These are phyloP conservation scores for Elymus sibiricus DNA, from an alignment of 176 grass and related monocot genomes.

Conservation along the genomic window DNA sequence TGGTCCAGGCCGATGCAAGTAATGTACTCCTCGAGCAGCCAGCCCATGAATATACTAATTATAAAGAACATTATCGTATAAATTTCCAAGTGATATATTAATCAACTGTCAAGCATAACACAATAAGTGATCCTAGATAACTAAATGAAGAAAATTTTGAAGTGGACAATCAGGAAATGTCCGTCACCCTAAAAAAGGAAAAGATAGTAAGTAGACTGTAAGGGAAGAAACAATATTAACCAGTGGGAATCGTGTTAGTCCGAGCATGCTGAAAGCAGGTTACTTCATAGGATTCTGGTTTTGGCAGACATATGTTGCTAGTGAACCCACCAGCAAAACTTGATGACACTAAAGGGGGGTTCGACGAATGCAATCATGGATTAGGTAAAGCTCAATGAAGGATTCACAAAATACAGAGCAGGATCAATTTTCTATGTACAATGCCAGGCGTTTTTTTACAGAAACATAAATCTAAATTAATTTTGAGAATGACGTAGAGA, in stretches of 20 bases:
- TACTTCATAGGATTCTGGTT: background rate
- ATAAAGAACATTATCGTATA: constrained; percentile 47
- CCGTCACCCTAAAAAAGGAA: background rate
- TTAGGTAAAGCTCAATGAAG: background rate
- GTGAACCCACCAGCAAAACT: background rate
- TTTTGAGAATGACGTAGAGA: background rate
- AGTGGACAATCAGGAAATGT: background rate
- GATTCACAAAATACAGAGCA: background rate
- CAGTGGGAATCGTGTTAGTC: background rate
- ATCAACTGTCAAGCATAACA: constrained; percentile 39
- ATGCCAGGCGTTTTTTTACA: background rate
- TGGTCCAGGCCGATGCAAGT: constrained; percentile 92
- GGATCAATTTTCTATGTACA: background rate
- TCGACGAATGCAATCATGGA: background rate
- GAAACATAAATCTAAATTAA: background rate
- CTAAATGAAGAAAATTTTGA: background rate
- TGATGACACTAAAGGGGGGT: background rate
- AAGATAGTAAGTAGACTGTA: background rate
- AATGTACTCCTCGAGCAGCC: constrained; percentile 96
- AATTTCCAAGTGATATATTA: constrained; percentile 44
- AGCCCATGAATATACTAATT: constrained; percentile 93
- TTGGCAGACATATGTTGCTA: background rate
- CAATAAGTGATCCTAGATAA: constrained; percentile 27
- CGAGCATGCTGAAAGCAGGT: background rate
- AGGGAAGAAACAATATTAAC: constrained; percentile 6